Base-by-base conservation (phyloP, 1,139 yeast species). In the Saccharomycopsis hybrid region DNA sequence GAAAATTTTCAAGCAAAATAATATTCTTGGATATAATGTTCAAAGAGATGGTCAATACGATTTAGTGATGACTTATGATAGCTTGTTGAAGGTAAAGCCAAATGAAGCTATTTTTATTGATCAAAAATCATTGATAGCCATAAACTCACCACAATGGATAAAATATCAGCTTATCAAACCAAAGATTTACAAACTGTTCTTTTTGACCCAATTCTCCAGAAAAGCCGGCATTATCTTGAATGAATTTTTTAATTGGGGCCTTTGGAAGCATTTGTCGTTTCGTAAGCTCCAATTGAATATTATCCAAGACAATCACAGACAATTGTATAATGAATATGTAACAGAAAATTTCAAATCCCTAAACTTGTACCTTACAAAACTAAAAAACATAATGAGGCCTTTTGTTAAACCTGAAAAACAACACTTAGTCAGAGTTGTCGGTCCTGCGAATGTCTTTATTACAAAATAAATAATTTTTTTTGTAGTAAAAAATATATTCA, bases 371-470 rank as follows among this genome's bases (percentile, higher is more conserved):
- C 35, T 32, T 32, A 32, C 11, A 8, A 11, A 11, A 32, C 11
- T 32, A 11, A 32, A 11, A 32, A 32, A 32, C 11, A 11, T 11
- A 5, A 11, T 13, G 7, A 29, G 27, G n/a, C 29, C 11, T 5
- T 28, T 40, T 28, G 7, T 40, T 9, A 40, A 9, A 24, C 31
- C 36, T 30, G 37, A 42, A 37, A 46, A 41, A 37, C 44, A 43
- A n/a, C 41, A 38, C 4, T 46, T 49, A 39, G 47, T 46, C 11
- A 42, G 40, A 27, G 43, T 49, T 30, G n/a, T 29, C 13, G 52
- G 52, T n/a, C 52, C 52, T 18, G 52, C 52, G 9, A 30, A 13
- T 24, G 44, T 49, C 4, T 39, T 49, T 18, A n/a, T 46, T 25
- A 48, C 30, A n/a, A 46, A 37, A 13, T 37, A 29, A 37, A 37